phyloP scores from a whole-genome alignment of 345 rosid genomes.

The Eucalyptus cloeziana region DNA sequence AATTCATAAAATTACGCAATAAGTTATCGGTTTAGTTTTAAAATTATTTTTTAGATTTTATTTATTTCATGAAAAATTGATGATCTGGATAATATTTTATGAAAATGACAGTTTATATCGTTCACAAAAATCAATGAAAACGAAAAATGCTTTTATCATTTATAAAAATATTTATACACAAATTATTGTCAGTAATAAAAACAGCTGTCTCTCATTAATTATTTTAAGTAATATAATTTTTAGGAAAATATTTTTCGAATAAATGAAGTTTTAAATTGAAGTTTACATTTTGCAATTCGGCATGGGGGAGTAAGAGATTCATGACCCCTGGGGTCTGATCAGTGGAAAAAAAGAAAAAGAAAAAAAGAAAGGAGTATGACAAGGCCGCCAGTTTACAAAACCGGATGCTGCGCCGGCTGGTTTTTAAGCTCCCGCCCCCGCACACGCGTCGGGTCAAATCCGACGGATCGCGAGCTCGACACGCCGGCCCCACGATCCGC shows the following conservation, averaged over 20 bases:
- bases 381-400: not conserved
- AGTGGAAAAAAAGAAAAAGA: not conserved
- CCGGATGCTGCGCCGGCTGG: not conserved
- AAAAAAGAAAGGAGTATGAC: not conserved
- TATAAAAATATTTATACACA: too few species aligned
- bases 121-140: too few species aligned
- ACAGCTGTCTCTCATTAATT: accelerated
- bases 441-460: not conserved
- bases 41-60: too few species aligned
- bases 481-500: not conserved
- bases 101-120: too few species aligned
- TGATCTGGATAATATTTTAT: too few species aligned
- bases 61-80: accelerated
- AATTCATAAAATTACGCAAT: not conserved
- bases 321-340: not conserved
- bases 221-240: too few species aligned
- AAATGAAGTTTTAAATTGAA: not conserved
- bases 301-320: not conserved
- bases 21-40: accelerated
- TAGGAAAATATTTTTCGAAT: too few species aligned
- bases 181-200: accelerated
- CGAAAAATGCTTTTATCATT: too few species aligned
- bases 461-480: not conserved
- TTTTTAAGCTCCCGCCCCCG: not conserved
- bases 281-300: not conserved